Evolutionary conservation across 495 filamentous ascomycete species (phyloP), one percentile per base, ranked within the genome.

Genomic region (Penicillium samsonianum): DNA sequence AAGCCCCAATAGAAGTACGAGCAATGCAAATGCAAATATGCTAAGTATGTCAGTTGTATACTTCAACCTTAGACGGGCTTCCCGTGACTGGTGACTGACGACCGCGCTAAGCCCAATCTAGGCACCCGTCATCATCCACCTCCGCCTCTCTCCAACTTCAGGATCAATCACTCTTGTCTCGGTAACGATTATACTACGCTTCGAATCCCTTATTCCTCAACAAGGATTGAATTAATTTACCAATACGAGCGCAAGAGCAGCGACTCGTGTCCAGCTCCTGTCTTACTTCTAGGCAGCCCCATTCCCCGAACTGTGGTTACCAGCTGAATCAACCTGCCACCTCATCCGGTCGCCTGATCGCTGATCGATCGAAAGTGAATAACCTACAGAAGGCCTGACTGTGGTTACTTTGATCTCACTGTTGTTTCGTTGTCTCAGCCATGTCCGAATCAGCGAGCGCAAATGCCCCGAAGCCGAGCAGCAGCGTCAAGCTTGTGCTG

Each of bases 401-500:
- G 55, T 60, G 56, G 46, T 59, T 44, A 60, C 48, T 46, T n/a
- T 20, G 19, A 53, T 42, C 22, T 43, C 19, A 31, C 31, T 16
- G 22, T 50, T 17, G 19, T 40, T 16, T 26, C n/a, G 53, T 42
- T 23, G 9, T 57, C 38, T 61, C 60, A 60, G 51, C 60, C 65
- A 80, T 78, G 75, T 77, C 77, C 63, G 75, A 77, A 14, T 63
- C 74, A 68, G 71, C 72, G 22, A 72, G 72, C 61, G 73, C 76
- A 65, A 83, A 86, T 67, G 81, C 84, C 67, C 88, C 92, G 53
- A 98, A 96, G 80, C 94, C 93, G 47, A 97, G 92, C 80, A 96
- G 91, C 82, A 98, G 94, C 73, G 94, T 98, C 69, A 98, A 98
- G 84, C 87, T 98, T 46, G 94, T 98, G 58, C 83, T 98, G 65